Evolutionary conservation across 176 grass and related monocot genomes (phyloP).

Genomic region (Hsuehochloa calcarea): DNA sequence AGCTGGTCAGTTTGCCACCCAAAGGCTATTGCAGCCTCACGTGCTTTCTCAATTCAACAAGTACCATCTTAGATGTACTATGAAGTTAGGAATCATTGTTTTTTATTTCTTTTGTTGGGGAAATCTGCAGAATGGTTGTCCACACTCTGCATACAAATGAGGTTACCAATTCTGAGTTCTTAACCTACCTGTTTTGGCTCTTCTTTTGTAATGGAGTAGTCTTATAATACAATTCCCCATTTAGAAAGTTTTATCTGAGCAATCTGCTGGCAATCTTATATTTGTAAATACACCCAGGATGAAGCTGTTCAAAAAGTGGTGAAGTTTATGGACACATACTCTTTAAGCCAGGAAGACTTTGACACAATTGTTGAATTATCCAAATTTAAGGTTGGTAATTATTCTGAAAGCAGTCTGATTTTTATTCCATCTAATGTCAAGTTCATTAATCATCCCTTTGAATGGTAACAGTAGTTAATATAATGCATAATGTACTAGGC

Average conservation of each 20-base stretch:
- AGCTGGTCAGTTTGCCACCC: not conserved
- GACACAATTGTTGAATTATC: conserved; percentile 92
- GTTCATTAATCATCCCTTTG: conserved; percentile 9
- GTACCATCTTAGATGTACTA: conserved; percentile 5
- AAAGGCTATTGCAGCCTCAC: not conserved
- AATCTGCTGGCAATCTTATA: conserved; percentile 23
- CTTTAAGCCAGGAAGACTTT: conserved; percentile 93
- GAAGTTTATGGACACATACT: conserved; percentile 95
- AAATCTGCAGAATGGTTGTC: conserved; percentile 27
- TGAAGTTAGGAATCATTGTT: not conserved
- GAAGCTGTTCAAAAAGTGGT: conserved; percentile 85
- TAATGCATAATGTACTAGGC: not conserved
- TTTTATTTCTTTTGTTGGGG: not conserved
- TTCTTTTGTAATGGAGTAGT: conserved; percentile 24
- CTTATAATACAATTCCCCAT: not conserved
- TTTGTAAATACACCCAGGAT: conserved; percentile 54
- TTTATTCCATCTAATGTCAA: conserved; percentile 11
- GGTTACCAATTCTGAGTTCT: not conserved
- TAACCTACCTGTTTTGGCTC: not conserved
- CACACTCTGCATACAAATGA: not conserved
- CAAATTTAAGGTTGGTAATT: conserved; percentile 79
- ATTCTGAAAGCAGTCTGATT: not conserved
- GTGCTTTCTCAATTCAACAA: conserved; percentile 12
- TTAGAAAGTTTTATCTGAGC: not conserved
- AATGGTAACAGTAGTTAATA: not conserved